These are phyloP conservation scores for Eutrema heterophyllum DNA, from an alignment of 345 rosid genomes.

Conservation along the genomic window DNA sequence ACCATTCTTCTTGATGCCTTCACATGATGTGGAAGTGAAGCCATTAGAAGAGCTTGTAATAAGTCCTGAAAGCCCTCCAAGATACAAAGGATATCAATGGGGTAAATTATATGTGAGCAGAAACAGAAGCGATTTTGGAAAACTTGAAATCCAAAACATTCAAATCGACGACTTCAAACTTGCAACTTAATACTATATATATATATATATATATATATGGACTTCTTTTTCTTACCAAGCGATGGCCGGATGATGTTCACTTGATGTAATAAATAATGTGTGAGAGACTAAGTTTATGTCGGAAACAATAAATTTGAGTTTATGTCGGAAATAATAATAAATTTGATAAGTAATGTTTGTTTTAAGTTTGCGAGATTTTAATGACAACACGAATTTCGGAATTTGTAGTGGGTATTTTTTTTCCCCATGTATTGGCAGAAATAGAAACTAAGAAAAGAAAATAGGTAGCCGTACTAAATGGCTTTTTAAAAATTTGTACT, in stretches of 20 bases:
- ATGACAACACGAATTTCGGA: background rate
- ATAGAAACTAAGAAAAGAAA: no score
- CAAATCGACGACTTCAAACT: constrained; percentile 39
- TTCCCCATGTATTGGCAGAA: no score
- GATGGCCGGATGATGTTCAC: background rate
- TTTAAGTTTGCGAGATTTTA: background rate
- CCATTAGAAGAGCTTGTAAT: constrained; percentile 49
- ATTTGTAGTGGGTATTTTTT: background rate
- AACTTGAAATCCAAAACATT: constrained; percentile 36
- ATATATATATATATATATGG: no score
- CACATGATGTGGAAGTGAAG: constrained; percentile 54
- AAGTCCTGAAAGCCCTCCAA: constrained; percentile 39
- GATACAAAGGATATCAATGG: constrained; percentile 48
- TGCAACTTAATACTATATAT: background rate
- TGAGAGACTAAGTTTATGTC: background rate
- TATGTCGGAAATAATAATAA: background rate
- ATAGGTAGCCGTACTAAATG: no score
- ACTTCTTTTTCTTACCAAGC: no score
- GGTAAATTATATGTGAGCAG: constrained; percentile 51
- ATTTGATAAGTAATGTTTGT: background rate
- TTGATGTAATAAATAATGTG: background rate
- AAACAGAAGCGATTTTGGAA: constrained; percentile 51
- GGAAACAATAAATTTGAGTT: background rate
- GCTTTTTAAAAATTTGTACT: no score
- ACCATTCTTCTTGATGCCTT: constrained; percentile 58